Conservation (phyloP, 805 yeast genomes). For the Cyberlindnera galapagoensis region DNA sequence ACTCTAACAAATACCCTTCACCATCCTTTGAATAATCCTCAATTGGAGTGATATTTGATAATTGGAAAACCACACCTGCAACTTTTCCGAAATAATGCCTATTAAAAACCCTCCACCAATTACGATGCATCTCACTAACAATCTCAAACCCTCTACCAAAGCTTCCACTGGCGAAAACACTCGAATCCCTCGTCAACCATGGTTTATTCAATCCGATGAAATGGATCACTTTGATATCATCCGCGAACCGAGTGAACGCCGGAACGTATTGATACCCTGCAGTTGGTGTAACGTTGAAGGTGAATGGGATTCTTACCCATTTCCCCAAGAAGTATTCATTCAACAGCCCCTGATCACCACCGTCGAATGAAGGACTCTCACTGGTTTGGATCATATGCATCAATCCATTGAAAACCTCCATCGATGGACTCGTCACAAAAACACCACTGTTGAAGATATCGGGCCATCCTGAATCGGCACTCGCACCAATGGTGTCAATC, state of each 20-base stretch:
- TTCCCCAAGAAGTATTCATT: slow-evolving; percentile 52
- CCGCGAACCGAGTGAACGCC: slow-evolving; percentile 48
- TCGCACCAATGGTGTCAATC: slow-evolving; percentile 27
- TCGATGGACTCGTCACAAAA: slow-evolving; percentile 47
- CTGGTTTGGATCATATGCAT: slow-evolving; percentile 18
- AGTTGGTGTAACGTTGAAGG: slow-evolving; percentile 72
- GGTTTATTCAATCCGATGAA: slow-evolving; percentile 62
- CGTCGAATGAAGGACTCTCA: slow-evolving; percentile 50
- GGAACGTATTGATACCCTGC: slow-evolving; percentile 69
- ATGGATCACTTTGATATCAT: slow-evolving; percentile 44
- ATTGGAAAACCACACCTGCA: slow-evolving; percentile 10
- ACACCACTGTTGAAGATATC: slow-evolving; percentile 77
- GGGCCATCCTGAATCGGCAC: slow-evolving; percentile 80
- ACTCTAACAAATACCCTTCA: slow-evolving; percentile 9
- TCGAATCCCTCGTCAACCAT: slow-evolving; percentile 30
- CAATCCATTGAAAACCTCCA: slow-evolving; percentile 34
- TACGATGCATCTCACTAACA: slow-evolving; percentile 4
- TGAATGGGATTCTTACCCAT: slow-evolving; percentile 73
- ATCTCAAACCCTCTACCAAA: slow-evolving; percentile 12
- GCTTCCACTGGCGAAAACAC: slow-evolving; percentile 3
- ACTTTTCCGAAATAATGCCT: slow-evolving; percentile 13
- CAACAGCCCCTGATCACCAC: slow-evolving; percentile 82
- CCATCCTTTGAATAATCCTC: slow-evolving; percentile 10
- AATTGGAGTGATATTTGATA: slow-evolving; percentile 5
- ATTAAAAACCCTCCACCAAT: slow-evolving; percentile 21